Conservation (phyloP, 1,284 basidiomycete species). For the Irpex lacteus region DNA sequence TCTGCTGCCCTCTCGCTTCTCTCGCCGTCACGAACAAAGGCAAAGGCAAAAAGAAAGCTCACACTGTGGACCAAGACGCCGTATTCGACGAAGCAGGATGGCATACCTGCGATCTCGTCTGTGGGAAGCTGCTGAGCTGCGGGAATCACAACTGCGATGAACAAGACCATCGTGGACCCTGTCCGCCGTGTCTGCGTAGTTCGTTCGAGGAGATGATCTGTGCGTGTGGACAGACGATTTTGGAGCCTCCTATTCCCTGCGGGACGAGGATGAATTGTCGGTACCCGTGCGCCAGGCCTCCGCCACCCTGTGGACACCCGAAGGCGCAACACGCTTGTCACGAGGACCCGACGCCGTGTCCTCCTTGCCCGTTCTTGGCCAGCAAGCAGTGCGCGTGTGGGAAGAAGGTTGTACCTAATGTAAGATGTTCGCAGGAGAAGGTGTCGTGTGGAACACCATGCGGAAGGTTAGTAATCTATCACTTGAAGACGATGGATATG, state of each 20-base stretch:
- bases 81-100: conserved; percentile 58
- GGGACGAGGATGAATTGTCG: conserved; percentile 75
- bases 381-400: conserved; percentile 84
- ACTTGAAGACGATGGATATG: neutral
- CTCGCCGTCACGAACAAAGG: conserved; percentile 46
- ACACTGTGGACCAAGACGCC: conserved; percentile 26
- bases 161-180: conserved; percentile 78
- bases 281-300: conserved; percentile 74
- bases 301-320: conserved; percentile 79
- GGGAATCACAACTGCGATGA: conserved; percentile 77
- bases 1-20: conserved; percentile 85
- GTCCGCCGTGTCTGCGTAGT: conserved; percentile 79
- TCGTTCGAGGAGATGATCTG: conserved; percentile 90
- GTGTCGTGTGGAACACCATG: conserved; percentile 82
- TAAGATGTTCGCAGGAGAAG: conserved; percentile 78
- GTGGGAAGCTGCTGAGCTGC: conserved; percentile 70
- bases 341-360: conserved; percentile 62
- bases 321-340: conserved; percentile 80
- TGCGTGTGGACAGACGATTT: conserved; percentile 69
- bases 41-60: conserved; percentile 60
- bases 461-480: conserved; percentile 55
- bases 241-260: conserved; percentile 76
- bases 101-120: conserved; percentile 80
- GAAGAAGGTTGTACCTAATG: conserved; percentile 71
- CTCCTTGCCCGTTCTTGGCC: conserved; percentile 81